Evolutionary conservation across 208 protist genomes (phyloP).

Genomic region (Angomonas deanei): DNA sequence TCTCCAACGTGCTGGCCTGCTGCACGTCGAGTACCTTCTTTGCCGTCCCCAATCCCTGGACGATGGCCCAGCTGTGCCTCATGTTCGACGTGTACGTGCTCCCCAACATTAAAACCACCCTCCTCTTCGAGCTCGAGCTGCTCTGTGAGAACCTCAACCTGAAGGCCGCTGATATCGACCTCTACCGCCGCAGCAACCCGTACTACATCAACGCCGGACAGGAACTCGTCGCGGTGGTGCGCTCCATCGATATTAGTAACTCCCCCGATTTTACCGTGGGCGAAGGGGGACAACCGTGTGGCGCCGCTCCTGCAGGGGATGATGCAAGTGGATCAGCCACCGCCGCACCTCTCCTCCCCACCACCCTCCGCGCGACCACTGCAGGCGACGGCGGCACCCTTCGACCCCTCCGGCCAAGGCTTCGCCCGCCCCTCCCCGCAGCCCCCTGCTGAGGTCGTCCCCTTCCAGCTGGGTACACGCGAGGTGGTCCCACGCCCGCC

Average conservation of each 20-base stretch:
- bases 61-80: constrained; percentile 92
- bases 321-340: constrained; percentile 15
- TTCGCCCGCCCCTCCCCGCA: constrained; percentile 8
- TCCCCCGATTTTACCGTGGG: constrained; percentile 79
- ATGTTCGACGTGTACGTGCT: constrained; percentile 96
- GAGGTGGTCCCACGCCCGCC: constrained; percentile 17
- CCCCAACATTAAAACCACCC: constrained; percentile 93
- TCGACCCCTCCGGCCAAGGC: constrained; percentile 67
- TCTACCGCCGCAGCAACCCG: constrained; percentile 20
- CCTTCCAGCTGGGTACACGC: background rate
- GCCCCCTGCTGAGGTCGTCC: background rate
- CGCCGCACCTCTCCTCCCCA: constrained; percentile 9
- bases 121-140: constrained; percentile 97
- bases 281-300: constrained; percentile 18
- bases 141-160: constrained; percentile 80
- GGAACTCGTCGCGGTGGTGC: constrained; percentile 41
- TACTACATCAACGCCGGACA: constrained; percentile 8
- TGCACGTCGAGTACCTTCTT: constrained; percentile 93
- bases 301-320: constrained; percentile 1
- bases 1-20: constrained; percentile 90
- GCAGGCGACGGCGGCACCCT: constrained; percentile 82
- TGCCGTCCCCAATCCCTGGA: constrained; percentile 97
- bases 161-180: constrained; percentile 28
- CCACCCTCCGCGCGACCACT: constrained; percentile 31
- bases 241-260: constrained; percentile 59